Percentiles rank a stretch among this genome's conserved stretches.
phyloP scores from a whole-genome alignment of 768 basidiomycete species.

The Pulveroboletus sp. region DNA sequence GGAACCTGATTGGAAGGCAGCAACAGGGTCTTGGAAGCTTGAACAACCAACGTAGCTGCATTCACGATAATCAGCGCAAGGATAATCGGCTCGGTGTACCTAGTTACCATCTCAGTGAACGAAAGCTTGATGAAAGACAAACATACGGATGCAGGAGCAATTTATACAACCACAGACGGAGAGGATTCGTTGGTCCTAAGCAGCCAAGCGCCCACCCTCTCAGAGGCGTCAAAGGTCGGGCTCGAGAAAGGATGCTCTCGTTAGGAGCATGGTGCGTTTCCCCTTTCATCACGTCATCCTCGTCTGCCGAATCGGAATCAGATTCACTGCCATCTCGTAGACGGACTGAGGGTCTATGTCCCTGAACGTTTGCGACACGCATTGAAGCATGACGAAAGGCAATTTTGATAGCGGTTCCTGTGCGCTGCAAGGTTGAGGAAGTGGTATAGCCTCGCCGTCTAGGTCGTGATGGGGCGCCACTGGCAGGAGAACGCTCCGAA shows the following conservation, averaged over 20 bases:
- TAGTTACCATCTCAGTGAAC: slow-evolving; percentile 26
- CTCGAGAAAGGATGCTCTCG: slow-evolving; percentile 37
- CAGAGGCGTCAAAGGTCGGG: slow-evolving; percentile 45
- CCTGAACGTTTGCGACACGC: slow-evolving; percentile 79
- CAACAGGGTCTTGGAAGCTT: slow-evolving; percentile 62
- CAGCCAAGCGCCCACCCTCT: slow-evolving; percentile 77
- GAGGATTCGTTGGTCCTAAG: slow-evolving; percentile 61
- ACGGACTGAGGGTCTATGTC: slow-evolving; percentile 54
- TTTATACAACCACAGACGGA: slow-evolving; percentile 63
- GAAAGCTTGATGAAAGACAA: neutral
- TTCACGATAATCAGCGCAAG: slow-evolving; percentile 81
- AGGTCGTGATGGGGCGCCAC: slow-evolving; percentile 36
- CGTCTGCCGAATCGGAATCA: slow-evolving; percentile 27
- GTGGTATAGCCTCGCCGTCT: slow-evolving; percentile 39
- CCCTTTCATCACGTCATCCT: slow-evolving; percentile 37
- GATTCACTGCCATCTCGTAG: slow-evolving; percentile 46
- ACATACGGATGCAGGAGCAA: slow-evolving; percentile 71
- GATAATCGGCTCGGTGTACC: slow-evolving; percentile 85
- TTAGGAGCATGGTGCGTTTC: slow-evolving; percentile 30
- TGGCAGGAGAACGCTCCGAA: slow-evolving; percentile 47
- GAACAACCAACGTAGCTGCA: slow-evolving; percentile 76
- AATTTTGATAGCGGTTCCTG: slow-evolving; percentile 54
- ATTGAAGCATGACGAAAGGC: slow-evolving; percentile 63
- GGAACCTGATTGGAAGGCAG: slow-evolving; percentile 42
- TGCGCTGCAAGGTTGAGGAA: slow-evolving; percentile 58